These are phyloP conservation scores for Bolboschoenoplectus hybrid DNA, from an alignment of 202 grass and related monocot species.

Conservation along the genomic window DNA sequence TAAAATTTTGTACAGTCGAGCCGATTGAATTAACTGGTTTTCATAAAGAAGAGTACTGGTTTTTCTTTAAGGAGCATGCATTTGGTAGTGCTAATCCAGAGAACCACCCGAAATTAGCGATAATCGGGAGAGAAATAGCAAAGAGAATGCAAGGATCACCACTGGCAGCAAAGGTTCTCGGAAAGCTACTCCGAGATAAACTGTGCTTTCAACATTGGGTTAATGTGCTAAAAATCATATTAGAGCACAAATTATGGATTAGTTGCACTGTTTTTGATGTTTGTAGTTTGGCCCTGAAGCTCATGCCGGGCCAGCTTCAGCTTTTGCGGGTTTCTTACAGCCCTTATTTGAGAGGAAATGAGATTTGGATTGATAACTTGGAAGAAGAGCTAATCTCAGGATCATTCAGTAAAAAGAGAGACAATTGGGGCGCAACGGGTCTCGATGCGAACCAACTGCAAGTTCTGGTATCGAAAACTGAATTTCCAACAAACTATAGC, in stretches of 20 bases:
- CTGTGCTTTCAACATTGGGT: conserved; percentile 40
- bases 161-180: conserved; percentile 45
- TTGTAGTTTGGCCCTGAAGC: conserved; percentile 26
- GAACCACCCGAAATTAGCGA: conserved; percentile 42
- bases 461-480: not conserved
- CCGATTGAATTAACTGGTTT: conserved; percentile 17
- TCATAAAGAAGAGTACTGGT: conserved; percentile 41
- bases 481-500: conserved; percentile 15
- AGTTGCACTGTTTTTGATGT: conserved; percentile 32
- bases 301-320: conserved; percentile 21
- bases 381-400: conserved; percentile 23
- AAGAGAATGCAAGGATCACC: conserved; percentile 52
- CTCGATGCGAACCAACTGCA: not conserved
- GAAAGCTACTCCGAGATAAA: conserved; percentile 41
- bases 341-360: conserved; percentile 22
- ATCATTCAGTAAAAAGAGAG: not conserved
- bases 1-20: conserved; percentile 32
- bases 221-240: conserved; percentile 22
- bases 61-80: conserved; percentile 52
- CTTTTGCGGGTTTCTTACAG: conserved; percentile 28
- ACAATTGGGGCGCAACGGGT: not conserved
- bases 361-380: conserved; percentile 28
- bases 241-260: conserved; percentile 22
- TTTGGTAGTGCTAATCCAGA: conserved; percentile 38
- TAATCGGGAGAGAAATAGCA: conserved; percentile 39